Base-by-base conservation (phyloP, 805 yeast species). In the Dipodascus albidus region DNA sequence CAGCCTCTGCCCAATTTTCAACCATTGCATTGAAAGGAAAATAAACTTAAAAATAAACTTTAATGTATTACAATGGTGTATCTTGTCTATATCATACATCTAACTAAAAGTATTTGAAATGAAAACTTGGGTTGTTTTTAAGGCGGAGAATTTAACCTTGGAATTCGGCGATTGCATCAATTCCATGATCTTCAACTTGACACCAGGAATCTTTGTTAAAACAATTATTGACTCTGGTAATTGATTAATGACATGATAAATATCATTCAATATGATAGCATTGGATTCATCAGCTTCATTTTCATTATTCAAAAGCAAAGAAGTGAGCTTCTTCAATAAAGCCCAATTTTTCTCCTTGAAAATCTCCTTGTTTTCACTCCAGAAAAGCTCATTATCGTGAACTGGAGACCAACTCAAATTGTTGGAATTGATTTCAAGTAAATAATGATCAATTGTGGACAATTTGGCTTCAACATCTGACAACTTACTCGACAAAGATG, bases 361-460 rank as follows among this genome's bases (percentile, higher is more conserved):
- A 59, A 79, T 76, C 51, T 69, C 75, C 33, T 83, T 74, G 66
- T 93, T 89, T 57, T 88, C 93, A 56, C 82, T 75, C 96, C 98
- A 93, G 68, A 93, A 93, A 52, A 87, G 88, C 52, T 79, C 81
- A 50, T 87, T 85, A 62, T 81, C 80, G 70, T 93, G 99, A 21
- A 96, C 89, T 52, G 99, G 98, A 2, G 95, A 83, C 85, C 96
- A 87, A 58, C 80, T 78, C 63, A 93, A 78, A 55, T 78, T 76
- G 56, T 86, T 85, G 54, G 90, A 81, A 56, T 81, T 83, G 57
- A 93, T 76, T 70, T 93, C 98, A 50, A 87, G 81, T 62, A 79
- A 74, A 67, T 91, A 93, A 67, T 90, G 96, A 64, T 93, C 98
- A 67, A 91, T 87, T 1, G 96, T 88, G 2, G 97, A 84, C 73